Evolutionary conservation across 805 yeast genomes (phyloP), one percentile per base, ranked within the genome.

Genomic region (Sporopachydermia lactativora): DNA sequence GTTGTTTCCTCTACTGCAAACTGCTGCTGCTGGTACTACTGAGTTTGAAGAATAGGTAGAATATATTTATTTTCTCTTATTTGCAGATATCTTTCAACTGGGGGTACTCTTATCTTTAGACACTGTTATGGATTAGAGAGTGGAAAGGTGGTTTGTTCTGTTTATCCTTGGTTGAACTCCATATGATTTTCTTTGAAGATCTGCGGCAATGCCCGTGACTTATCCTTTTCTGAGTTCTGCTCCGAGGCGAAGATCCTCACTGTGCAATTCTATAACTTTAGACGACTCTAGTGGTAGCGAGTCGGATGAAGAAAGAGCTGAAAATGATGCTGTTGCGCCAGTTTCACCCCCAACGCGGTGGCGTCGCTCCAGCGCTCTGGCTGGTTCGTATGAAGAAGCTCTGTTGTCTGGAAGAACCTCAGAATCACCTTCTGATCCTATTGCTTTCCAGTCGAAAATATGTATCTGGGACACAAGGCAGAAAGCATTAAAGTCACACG

Each of bases 341-440:
- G 31, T 24, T 8, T 24, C 31, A 24, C n/a, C n/a, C n/a, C 31
- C 31, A 24, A n/a, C 31, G n/a, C 8, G n/a, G n/a, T 24, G 13
- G 8, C 31, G n/a, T 24, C 8, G 31, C 8, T 8, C 31, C 8
- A 24, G 13, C 40, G 41, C 56, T 3, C 43, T 57, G 18, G 52
- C 53, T 15, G 61, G 61, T 13, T 55, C 61, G 5, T 57, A 55
- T 39, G 61, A 57, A 36, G 61, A 57, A 45, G 49, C 57, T 11
- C 42, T 57, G 38, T 42, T 57, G 8, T 50, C 50, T 1, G 53
- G 48, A 16, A 61, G 52, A 3, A 58, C 60, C 40, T 50, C 52
- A 17, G 51, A 52, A 2, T 55, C 48, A 15, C 47, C 55, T 2
- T 51, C 55, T 5, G 36, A 41, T 1, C 53, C 52, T 0, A 56